phyloP scores from a whole-genome alignment of 2,329 filamentous ascomycete genomes.

The Xylariales sp. region DNA sequence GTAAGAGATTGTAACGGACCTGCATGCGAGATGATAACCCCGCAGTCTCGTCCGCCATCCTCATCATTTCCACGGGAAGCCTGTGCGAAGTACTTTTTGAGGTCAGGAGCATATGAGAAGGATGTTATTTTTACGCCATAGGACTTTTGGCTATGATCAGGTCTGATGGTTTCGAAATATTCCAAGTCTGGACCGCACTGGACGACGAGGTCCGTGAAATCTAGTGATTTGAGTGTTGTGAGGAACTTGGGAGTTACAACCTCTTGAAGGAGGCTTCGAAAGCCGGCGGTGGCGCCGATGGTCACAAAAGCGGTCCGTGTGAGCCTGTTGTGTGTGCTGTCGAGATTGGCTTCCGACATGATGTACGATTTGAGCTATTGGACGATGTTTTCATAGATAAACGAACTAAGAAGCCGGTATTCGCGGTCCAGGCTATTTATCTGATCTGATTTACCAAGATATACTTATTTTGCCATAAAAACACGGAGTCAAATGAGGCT shows the following conservation, averaged over 20 bases:
- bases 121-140: constrained; percentile 65
- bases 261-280: constrained; percentile 75
- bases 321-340: constrained; percentile 10
- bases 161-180: constrained; percentile 58
- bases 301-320: constrained; percentile 79
- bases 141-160: constrained; percentile 40
- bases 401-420: not conserved
- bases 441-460: not conserved
- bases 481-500: not conserved
- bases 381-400: not conserved
- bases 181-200: constrained; percentile 82
- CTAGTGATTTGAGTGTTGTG: constrained; percentile 63
- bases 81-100: constrained; percentile 68
- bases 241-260: constrained; percentile 74
- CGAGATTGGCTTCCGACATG: constrained; percentile 15
- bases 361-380: not conserved
- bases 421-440: not conserved
- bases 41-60: constrained; percentile 59
- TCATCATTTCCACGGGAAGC: constrained; percentile 63
- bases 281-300: constrained; percentile 90
- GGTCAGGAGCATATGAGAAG: constrained; percentile 75
- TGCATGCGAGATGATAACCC: constrained; percentile 88
- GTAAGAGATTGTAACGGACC: constrained; percentile 63
- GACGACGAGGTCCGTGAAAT: constrained; percentile 78
- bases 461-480: not conserved